These are phyloP conservation scores for Kurtzmaniella cleridarum DNA, from an alignment of 805 yeast species.

Conservation along the genomic window DNA sequence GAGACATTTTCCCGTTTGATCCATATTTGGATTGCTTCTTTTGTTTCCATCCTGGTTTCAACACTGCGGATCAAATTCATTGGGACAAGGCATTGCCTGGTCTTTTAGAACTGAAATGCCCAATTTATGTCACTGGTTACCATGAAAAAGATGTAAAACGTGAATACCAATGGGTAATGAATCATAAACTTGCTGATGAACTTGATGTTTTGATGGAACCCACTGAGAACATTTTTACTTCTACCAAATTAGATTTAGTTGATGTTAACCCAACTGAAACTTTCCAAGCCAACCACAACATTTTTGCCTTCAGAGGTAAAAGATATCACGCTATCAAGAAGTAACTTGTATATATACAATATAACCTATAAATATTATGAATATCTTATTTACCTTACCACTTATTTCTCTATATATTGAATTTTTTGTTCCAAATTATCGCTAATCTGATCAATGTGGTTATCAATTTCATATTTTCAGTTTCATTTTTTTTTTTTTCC, in stretches of 20 bases:
- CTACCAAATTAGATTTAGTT: conserved; percentile 92
- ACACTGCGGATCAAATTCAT: conserved; percentile 72
- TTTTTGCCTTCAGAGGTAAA: conserved; percentile 93
- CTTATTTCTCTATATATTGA: too few species aligned
- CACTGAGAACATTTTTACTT: conserved; percentile 66
- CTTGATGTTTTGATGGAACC: conserved; percentile 78
- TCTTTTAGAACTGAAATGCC: conserved; percentile 87
- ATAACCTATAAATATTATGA: too few species aligned
- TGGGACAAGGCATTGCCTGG: conserved; percentile 88
- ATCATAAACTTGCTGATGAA: conserved; percentile 57
- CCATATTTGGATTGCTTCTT: conserved; percentile 92
- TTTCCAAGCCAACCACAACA: conserved; percentile 82
- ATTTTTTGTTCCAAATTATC: too few species aligned
- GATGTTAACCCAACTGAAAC: conserved; percentile 90
- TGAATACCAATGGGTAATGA: conserved; percentile 69
- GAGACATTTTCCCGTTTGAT: conserved; percentile 96
- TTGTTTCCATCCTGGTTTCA: conserved; percentile 92
- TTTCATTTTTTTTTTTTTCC: too few species aligned
- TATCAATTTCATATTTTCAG: too few species aligned
- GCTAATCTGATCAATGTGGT: too few species aligned
- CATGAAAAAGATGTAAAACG: conserved; percentile 65
- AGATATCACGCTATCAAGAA: conserved; percentile 78
- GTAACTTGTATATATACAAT: conserved; percentile 5
- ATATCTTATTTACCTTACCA: too few species aligned
- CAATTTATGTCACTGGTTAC: conserved; percentile 85